A percentile compares a stretch with the other conserved stretches of the same genome.
phyloP scores from a whole-genome alignment of 768 basidiomycete species.

The Scleroderma bovista region DNA sequence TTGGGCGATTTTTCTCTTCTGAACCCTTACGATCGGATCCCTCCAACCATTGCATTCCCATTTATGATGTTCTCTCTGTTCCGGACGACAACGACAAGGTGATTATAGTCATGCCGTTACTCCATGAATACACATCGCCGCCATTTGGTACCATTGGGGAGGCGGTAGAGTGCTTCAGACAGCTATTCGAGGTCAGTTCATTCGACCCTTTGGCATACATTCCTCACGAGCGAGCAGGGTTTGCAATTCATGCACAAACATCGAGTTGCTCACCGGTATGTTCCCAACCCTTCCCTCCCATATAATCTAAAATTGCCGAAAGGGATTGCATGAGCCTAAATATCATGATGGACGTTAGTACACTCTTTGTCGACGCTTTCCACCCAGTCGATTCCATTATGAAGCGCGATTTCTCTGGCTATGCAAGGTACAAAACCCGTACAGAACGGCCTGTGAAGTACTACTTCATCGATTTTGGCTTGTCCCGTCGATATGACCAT shows the following conservation, averaged over 20 bases:
- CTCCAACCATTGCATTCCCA: slow-evolving; percentile 27
- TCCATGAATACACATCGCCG: slow-evolving; percentile 12
- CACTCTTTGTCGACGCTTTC: slow-evolving; percentile 20
- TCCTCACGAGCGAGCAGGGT: slow-evolving; percentile 3
- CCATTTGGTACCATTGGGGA: no score
- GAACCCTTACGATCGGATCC: background rate
- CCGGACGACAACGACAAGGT: slow-evolving; percentile 1
- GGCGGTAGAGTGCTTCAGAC: no score
- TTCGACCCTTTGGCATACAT: no score
- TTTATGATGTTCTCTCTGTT: slow-evolving; percentile 17
- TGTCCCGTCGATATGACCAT: slow-evolving; percentile 20
- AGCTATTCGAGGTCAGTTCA: no score
- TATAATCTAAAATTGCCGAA: background rate
- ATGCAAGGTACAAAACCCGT: slow-evolving; percentile 17
- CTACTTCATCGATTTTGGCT: slow-evolving; percentile 13
- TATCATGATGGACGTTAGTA: slow-evolving; percentile 17
- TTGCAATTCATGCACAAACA: slow-evolving; percentile 13
- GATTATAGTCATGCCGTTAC: slow-evolving; percentile 27
- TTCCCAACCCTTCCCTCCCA: background rate
- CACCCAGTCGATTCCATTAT: slow-evolving; percentile 7
- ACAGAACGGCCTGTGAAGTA: slow-evolving; percentile 6
- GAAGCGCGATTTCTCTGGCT: slow-evolving; percentile 11
- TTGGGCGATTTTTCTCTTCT: slow-evolving; percentile 13
- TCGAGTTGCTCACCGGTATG: background rate
- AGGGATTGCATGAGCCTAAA: slow-evolving; percentile 17